Evolutionary conservation across 2,329 filamentous ascomycete genomes (phyloP), one percentile per base, ranked within the genome.

Genomic region (Monosporascus sp.): DNA sequence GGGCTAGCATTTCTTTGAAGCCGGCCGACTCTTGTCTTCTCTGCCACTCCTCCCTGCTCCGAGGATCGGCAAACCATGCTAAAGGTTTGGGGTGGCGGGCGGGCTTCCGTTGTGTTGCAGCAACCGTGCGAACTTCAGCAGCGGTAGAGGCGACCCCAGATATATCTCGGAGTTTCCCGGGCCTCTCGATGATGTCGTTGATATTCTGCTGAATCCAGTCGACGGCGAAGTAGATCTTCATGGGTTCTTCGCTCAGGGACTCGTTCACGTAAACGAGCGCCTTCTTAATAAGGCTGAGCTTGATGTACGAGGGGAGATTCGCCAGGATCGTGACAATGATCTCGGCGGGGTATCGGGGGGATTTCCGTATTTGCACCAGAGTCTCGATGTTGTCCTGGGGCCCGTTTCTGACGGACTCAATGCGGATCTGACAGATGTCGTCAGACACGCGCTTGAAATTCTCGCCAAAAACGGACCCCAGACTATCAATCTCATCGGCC

Each of bases 171-270:
- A 99, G 78, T 58, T 83, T 87, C 2, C 93, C 94, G 0, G 94
- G 94, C 54, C 87, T 83, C 56, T 92, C 86, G 51, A 97, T 86
- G 53, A 97, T 90, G n/a, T 73, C 73, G 54, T 90, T 87, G 57
- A 96, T 84, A 60, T 91, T 86, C 58, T 88, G 84, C 67, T 97
- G 92, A 4, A 97, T 74, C 92, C 93, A 97, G 71, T 96, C 92
- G 50, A 93, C 81, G 14, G 96, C 79, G 59, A 90, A 90, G 71
- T 92, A 97, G 14, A 97, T 82, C 67, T 84, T 85, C 87, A 96
- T 96, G 40, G 91, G 89, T 66, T 95, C 91, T 24, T 91, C 93
- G 16, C 86, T 73, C 31, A 96, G 79, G 27, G 85, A 84, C 49
- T 85, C 80, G 49, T 83, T 76, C 2, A 91, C 85, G 66, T 93